Evolutionary conservation across 2,329 filamentous ascomycete genomes (phyloP).

Genomic region (Stachybotrys elegans): DNA sequence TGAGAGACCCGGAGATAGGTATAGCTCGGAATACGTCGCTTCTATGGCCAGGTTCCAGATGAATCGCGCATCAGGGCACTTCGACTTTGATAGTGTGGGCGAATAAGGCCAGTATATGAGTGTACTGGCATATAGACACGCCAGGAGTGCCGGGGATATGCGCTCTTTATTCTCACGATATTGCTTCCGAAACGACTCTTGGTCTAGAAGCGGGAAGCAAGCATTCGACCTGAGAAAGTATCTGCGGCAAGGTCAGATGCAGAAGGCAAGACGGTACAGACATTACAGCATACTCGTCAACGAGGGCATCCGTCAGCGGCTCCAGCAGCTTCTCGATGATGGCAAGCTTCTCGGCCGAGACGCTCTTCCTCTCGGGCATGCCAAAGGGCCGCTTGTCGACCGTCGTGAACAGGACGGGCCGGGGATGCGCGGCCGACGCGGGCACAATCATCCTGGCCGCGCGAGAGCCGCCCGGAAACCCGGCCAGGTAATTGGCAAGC

Average conservation of each 20-base stretch:
- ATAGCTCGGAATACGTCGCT: conserved; percentile 54
- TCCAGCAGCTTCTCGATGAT: conserved; percentile 56
- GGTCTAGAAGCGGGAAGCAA: conserved; percentile 59
- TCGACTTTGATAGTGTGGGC: conserved; percentile 34
- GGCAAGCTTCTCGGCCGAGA: conserved; percentile 42
- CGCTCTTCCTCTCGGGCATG: conserved; percentile 28
- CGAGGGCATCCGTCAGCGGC: conserved; percentile 44
- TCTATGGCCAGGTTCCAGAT: conserved; percentile 59
- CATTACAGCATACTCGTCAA: conserved; percentile 38
- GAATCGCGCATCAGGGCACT: conserved; percentile 53
- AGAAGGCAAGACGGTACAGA: no score
- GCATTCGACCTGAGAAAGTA: conserved; percentile 52
- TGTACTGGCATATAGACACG: conserved; percentile 53
- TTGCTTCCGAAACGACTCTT: conserved; percentile 44
- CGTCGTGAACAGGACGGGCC: conserved; percentile 40
- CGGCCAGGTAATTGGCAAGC: conserved; percentile 50
- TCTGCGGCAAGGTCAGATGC: conserved; percentile 29
- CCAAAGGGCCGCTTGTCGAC: conserved; percentile 42
- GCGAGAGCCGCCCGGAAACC: conserved; percentile 22
- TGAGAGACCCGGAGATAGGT: conserved; percentile 52
- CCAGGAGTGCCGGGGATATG: conserved; percentile 51
- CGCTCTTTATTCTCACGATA: conserved; percentile 38
- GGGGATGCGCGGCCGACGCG: conserved; percentile 22
- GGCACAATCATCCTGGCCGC: conserved; percentile 24
- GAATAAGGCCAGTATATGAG: conserved; percentile 53